Evolutionary conservation across 2,329 filamentous ascomycete genomes (phyloP).

Genomic region (Cordyceps farinosa): DNA sequence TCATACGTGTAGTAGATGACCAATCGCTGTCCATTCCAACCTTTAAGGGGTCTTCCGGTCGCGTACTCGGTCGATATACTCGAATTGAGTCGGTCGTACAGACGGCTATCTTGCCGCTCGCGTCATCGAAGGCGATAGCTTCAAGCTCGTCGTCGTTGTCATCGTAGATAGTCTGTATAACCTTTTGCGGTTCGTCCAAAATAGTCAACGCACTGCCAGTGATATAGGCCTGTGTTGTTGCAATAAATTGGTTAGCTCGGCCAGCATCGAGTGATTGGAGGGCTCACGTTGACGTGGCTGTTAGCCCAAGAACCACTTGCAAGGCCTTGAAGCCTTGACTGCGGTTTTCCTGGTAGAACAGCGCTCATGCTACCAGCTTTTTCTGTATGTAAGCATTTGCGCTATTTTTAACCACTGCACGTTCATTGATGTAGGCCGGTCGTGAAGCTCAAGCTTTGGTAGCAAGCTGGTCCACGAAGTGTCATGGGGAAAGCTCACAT

Average conservation of each 20-base stretch:
- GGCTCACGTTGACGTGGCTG: conserved; percentile 66
- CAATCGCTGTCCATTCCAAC: conserved; percentile 41
- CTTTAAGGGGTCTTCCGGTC: conserved; percentile 69
- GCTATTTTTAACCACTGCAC: not conserved
- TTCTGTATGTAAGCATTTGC: conserved; percentile 8
- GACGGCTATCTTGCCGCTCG: conserved; percentile 78
- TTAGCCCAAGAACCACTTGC: conserved; percentile 70
- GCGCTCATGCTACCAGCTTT: conserved; percentile 62
- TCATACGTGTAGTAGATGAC: conserved; percentile 21
- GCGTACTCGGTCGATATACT: conserved; percentile 72
- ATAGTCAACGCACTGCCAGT: conserved; percentile 85
- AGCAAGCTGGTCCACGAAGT: not conserved
- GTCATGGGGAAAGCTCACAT: conserved; percentile 15
- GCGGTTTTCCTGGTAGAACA: conserved; percentile 75
- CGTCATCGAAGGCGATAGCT: conserved; percentile 76
- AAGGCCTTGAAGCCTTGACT: conserved; percentile 73
- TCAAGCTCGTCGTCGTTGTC: conserved; percentile 67
- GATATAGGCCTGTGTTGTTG: conserved; percentile 67
- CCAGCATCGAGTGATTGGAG: conserved; percentile 18
- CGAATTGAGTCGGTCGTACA: conserved; percentile 65
- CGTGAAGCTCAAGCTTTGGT: not conserved
- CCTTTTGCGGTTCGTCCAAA: conserved; percentile 66
- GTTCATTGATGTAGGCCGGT: not conserved
- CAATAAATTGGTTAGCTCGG: conserved; percentile 9
- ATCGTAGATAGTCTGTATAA: conserved; percentile 89